Conservation (phyloP, 768 basidiomycete species). For the Trametopsis cervina region DNA sequence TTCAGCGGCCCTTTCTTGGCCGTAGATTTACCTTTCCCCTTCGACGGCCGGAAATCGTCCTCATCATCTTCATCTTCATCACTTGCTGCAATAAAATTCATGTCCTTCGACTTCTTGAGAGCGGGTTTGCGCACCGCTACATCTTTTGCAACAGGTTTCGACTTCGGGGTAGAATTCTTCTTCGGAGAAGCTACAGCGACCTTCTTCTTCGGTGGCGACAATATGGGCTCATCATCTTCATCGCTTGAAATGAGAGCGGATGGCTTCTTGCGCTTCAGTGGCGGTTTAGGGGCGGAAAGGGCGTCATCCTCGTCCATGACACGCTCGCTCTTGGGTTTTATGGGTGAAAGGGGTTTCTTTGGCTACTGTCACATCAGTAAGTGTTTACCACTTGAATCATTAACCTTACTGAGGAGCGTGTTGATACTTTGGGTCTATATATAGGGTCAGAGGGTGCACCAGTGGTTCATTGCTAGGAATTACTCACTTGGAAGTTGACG, state of each 20-base stretch:
- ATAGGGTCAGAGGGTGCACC: too few species aligned
- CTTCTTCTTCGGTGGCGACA: conserved; percentile 37
- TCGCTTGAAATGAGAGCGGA: conserved; percentile 20
- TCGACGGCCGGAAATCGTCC: conserved; percentile 15
- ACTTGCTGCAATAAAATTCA: conserved; percentile 27
- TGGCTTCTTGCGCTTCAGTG: conserved; percentile 22
- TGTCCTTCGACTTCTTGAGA: conserved; percentile 27
- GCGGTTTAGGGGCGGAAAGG: not conserved
- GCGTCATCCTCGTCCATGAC: conserved; percentile 19
- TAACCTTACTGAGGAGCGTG: not conserved
- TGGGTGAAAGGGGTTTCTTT: too few species aligned
- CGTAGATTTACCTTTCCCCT: conserved; percentile 11
- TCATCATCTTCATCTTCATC: conserved; percentile 22
- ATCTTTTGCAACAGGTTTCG: conserved; percentile 13
- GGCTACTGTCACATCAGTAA: not conserved
- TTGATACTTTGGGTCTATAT: not conserved
- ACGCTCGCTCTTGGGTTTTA: conserved; percentile 19
- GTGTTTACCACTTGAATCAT: not conserved
- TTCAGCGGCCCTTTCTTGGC: conserved; percentile 15
- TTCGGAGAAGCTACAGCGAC: conserved; percentile 17
- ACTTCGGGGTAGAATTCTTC: conserved; percentile 17
- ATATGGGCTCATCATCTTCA: conserved; percentile 19
- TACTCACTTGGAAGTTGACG: not conserved
- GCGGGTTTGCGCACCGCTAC: conserved; percentile 7
- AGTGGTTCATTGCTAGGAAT: too few species aligned